Evolutionary conservation across 1,284 basidiomycete genomes (phyloP).

Genomic region (Marasmius oreades): DNA sequence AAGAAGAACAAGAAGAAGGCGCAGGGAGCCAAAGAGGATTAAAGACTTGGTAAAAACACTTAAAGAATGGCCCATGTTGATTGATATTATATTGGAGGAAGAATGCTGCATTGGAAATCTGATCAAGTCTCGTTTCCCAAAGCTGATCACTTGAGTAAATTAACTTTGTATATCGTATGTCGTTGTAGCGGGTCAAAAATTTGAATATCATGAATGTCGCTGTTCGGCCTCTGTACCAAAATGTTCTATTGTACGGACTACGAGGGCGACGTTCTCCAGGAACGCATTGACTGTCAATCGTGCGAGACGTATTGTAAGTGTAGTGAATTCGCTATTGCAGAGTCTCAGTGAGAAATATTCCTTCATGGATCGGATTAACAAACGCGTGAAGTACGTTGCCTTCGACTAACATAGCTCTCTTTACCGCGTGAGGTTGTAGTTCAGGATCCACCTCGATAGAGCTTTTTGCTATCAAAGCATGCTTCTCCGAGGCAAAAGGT

Average conservation of each 20-base stretch:
- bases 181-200: background rate
- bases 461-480: constrained; percentile 76
- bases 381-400: constrained; percentile 71
- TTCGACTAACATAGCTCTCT: constrained; percentile 63
- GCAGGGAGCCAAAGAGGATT: constrained; percentile 30
- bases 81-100: constrained; percentile 8
- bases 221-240: constrained; percentile 63
- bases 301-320: constrained; percentile 78
- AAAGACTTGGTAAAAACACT: background rate
- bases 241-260: constrained; percentile 77
- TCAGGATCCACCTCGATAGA: constrained; percentile 85
- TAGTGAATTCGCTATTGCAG: constrained; percentile 57
- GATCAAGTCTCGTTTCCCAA: background rate
- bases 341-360: constrained; percentile 2
- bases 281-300: constrained; percentile 81
- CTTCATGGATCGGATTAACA: constrained; percentile 19
- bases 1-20: constrained; percentile 92
- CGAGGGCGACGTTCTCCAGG: constrained; percentile 82
- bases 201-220: constrained; percentile 9
- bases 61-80: background rate
- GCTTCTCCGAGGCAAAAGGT: constrained; percentile 69
- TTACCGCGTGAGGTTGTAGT: constrained; percentile 75
- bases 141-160: background rate
- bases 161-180: background rate
- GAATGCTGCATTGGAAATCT: no score